These are phyloP conservation scores for Catharanthus roseus DNA, from an alignment of 257 asterid genomes.

Conservation along the genomic window DNA sequence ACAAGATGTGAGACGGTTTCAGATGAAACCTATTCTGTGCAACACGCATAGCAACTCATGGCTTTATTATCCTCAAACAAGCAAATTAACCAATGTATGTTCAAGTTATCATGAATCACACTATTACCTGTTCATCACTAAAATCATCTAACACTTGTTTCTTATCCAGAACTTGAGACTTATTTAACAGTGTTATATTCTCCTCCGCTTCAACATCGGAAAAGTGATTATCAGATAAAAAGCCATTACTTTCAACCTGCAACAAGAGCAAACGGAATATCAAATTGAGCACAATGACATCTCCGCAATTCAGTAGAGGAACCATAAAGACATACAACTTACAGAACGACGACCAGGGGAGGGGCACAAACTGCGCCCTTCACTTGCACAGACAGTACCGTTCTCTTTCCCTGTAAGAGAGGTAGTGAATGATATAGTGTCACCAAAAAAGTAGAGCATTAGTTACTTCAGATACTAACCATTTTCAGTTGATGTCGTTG, in stretches of 20 bases:
- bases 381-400: constrained; percentile 26
- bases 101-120: not conserved
- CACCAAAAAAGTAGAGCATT: constrained; percentile 9
- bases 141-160: constrained; percentile 44
- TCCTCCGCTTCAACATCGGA: constrained; percentile 34
- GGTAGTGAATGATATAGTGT: constrained; percentile 15
- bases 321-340: constrained; percentile 96
- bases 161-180: constrained; percentile 42
- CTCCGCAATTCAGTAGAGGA: constrained; percentile 35
- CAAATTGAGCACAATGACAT: constrained; percentile 43
- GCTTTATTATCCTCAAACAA: not conserved
- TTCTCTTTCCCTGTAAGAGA: constrained; percentile 46
- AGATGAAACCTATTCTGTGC: not conserved
- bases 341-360: constrained; percentile 89
- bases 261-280: constrained; percentile 32
- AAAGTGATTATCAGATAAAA: constrained; percentile 39
- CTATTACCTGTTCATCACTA: constrained; percentile 67
- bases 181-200: constrained; percentile 35
- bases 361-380: constrained; percentile 40
- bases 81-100: not conserved
- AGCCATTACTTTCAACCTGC: constrained; percentile 86
- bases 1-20: not conserved
- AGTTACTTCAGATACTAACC: constrained; percentile 33
- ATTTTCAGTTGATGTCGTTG: constrained; percentile 26
- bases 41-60: not conserved